Conservation (phyloP, 805 yeast genomes). For the Millerozyma acaciae region DNA sequence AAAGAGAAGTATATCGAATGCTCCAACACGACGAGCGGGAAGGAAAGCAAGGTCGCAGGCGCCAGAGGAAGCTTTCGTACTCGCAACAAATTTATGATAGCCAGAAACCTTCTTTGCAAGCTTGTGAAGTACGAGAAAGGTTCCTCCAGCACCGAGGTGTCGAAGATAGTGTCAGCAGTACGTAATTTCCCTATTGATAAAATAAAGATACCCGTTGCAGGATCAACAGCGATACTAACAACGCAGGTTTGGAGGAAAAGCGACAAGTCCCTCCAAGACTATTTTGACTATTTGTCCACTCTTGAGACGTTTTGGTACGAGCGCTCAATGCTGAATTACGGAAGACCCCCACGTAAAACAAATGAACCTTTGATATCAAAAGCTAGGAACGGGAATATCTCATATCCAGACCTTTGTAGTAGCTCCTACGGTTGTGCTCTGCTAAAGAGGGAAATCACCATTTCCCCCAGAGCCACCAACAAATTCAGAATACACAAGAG, state of each 20-base stretch:
- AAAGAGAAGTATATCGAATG: slow-evolving; percentile 6
- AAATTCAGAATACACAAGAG: slow-evolving; percentile 8
- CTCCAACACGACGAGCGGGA: neutral
- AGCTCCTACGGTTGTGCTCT: slow-evolving; percentile 1
- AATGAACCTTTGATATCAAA: neutral
- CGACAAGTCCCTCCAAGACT: slow-evolving; percentile 8
- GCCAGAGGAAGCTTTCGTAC: slow-evolving; percentile 9
- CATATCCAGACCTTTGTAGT: slow-evolving; percentile 1
- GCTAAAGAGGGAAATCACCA: neutral
- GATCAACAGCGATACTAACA: slow-evolving; percentile 8
- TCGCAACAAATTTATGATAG: slow-evolving; percentile 18
- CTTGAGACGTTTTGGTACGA: slow-evolving; percentile 9
- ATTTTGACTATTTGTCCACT: slow-evolving; percentile 14
- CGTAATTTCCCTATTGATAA: neutral
- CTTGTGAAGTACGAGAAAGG: slow-evolving; percentile 7
- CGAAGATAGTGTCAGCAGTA: slow-evolving; percentile 12
- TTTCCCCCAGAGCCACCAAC: slow-evolving; percentile 2
- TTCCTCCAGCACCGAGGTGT: slow-evolving; percentile 8
- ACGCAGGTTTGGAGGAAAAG: slow-evolving; percentile 17
- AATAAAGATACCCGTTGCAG: no score
- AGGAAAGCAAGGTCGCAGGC: neutral
- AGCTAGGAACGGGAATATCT: neutral
- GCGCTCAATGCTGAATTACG: slow-evolving; percentile 4
- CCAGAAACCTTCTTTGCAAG: slow-evolving; percentile 14
- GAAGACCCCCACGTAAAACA: slow-evolving; percentile 3